A percentile compares a stretch with the other conserved stretches of the same genome.
phyloP scores from a whole-genome alignment of 176 grass and related monocot species.

The Oryza meridionalis region DNA sequence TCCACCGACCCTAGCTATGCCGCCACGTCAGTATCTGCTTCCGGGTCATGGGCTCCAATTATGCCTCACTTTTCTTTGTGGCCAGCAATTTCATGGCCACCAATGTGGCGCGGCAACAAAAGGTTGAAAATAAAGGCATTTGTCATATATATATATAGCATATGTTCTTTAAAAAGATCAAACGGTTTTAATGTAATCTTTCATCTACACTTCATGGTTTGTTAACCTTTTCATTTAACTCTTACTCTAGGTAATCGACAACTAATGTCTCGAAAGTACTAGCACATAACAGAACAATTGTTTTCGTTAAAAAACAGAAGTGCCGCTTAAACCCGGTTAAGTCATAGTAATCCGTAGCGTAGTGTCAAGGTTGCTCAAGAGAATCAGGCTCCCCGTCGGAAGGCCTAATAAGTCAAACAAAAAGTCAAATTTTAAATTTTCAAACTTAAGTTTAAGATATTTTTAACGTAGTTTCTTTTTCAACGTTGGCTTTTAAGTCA shows the following conservation, averaged over 20 bases:
- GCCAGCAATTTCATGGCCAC: background rate
- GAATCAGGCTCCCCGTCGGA: too few relatives aligned
- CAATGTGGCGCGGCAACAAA: background rate
- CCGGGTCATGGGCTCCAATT: slow-evolving; percentile 40
- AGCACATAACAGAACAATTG: too few relatives aligned
- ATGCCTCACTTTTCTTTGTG: background rate
- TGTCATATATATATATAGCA: background rate
- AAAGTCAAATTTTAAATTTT: too few relatives aligned
- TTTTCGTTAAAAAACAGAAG: too few relatives aligned
- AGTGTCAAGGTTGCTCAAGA: too few relatives aligned
- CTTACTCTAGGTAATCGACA: background rate
- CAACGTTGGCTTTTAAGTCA: too few relatives aligned
- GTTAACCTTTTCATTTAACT: background rate
- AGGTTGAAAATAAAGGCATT: background rate
- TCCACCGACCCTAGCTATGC: slow-evolving; percentile 35
- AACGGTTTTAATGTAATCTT: background rate
- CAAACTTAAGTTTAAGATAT: too few relatives aligned
- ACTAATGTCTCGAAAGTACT: too few relatives aligned
- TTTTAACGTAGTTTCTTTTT: too few relatives aligned
- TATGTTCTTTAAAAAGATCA: background rate
- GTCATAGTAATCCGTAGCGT: too few relatives aligned
- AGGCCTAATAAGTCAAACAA: too few relatives aligned
- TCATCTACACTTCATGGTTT: background rate
- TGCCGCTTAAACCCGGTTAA: too few relatives aligned
- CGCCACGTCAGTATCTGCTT: slow-evolving; percentile 44